Evolutionary conservation across 805 yeast species (phyloP).

Genomic region (Wickerhamiella hasegawae): DNA sequence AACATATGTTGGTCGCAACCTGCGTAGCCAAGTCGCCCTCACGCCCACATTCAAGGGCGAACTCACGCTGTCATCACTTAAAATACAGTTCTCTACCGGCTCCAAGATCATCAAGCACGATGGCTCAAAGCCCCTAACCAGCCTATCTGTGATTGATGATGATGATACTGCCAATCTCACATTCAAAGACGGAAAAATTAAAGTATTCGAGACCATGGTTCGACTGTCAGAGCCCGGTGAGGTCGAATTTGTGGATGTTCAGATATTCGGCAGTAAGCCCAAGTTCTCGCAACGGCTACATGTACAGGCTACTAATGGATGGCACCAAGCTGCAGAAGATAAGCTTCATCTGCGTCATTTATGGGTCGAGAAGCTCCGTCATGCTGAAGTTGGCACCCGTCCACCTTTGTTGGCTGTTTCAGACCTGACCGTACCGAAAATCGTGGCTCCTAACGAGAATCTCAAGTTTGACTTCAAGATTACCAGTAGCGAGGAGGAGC

Average conservation of each 20-base stretch:
- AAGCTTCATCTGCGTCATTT: not conserved
- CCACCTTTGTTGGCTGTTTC: too few species aligned
- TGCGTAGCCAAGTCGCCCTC: constrained; percentile 11
- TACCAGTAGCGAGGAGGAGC: not conserved
- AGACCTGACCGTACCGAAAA: too few species aligned
- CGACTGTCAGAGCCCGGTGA: constrained; percentile 17
- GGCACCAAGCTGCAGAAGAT: not conserved
- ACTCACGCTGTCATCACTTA: constrained; percentile 5
- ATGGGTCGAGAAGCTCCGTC: not conserved
- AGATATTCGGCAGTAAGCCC: constrained; percentile 4
- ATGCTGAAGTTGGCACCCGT: not conserved
- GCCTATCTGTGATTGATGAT: too few species aligned
- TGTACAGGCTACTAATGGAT: constrained; percentile 4
- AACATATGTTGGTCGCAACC: constrained; percentile 12
- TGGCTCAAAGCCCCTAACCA: not conserved
- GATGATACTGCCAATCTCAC: constrained; percentile 9
- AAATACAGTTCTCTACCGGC: constrained; percentile 8
- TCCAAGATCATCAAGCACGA: constrained; percentile 3
- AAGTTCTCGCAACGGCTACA: constrained; percentile 7
- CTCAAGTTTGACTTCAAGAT: not conserved
- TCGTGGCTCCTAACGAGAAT: not conserved
- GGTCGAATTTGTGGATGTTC: constrained; percentile 10
- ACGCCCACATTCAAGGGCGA: constrained; percentile 7
- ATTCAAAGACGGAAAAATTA: constrained; percentile 10
- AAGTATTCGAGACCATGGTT: constrained; percentile 16